A percentile compares a stretch with the other conserved stretches of the same genome.
Conservation (phyloP, 495 filamentous ascomycete genomes). For the Aspergillus homomorphus region DNA sequence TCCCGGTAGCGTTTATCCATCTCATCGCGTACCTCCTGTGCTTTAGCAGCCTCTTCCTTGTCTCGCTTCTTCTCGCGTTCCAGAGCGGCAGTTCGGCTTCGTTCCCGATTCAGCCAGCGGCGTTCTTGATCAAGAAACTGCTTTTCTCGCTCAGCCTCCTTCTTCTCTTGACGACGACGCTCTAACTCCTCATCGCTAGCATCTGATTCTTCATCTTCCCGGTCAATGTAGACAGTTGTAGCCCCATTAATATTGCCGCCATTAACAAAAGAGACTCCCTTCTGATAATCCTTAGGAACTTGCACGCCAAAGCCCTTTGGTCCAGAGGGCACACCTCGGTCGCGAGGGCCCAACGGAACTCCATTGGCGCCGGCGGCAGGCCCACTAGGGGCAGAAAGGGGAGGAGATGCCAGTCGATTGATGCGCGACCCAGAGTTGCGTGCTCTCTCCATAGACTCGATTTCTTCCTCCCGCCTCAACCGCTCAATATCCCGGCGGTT, state of each 20-base stretch:
- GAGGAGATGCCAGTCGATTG: constrained; percentile 70
- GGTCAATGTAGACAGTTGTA: constrained; percentile 47
- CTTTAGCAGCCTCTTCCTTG: constrained; percentile 59
- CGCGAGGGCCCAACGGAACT: constrained; percentile 81
- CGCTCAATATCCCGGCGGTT: constrained; percentile 85
- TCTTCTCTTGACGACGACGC: constrained; percentile 64
- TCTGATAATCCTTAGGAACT: constrained; percentile 74
- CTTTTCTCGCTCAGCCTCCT: constrained; percentile 72
- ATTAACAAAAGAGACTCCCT: constrained; percentile 84
- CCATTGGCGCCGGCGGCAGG: constrained; percentile 74
- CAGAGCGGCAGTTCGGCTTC: constrained; percentile 74
- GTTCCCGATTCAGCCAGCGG: constrained; percentile 85
- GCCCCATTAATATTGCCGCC: constrained; percentile 67
- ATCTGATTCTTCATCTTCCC: constrained; percentile 85
- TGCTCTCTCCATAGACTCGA: constrained; percentile 80
- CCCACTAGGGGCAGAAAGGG: constrained; percentile 61
- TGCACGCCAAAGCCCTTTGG: constrained; percentile 70
- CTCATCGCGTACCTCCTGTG: constrained; percentile 60
- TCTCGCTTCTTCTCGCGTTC: constrained; percentile 80
- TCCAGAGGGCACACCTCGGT: constrained; percentile 69
- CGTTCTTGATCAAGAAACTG: constrained; percentile 81
- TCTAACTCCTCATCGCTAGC: constrained; percentile 86
- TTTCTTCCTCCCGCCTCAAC: constrained; percentile 80
- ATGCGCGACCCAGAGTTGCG: constrained; percentile 62
- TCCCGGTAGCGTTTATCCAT: constrained; percentile 69